phyloP scores from a whole-genome alignment of 2,329 filamentous ascomycete species.

The Juglanconis oblonga region DNA sequence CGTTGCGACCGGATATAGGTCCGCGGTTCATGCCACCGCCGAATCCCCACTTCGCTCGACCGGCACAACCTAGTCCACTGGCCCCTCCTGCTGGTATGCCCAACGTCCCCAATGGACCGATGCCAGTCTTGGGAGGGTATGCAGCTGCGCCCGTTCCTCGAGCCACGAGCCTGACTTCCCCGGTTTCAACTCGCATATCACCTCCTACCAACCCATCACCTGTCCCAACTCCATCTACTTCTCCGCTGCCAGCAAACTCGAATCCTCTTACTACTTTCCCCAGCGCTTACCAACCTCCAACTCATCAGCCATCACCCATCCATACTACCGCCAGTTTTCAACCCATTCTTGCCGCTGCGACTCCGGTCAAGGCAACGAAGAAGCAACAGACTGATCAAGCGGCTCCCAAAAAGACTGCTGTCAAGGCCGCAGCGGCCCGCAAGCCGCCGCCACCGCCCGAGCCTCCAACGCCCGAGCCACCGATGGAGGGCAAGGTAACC shows the following conservation, averaged over 20 bases:
- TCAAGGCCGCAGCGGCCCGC: slow-evolving; percentile 15
- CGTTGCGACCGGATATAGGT: slow-evolving; percentile 15
- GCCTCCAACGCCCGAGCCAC: slow-evolving; percentile 26
- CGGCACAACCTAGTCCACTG: slow-evolving; percentile 20
- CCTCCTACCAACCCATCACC: slow-evolving; percentile 22
- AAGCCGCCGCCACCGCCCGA: slow-evolving; percentile 26
- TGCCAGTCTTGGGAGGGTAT: slow-evolving; percentile 26
- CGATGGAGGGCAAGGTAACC: slow-evolving; percentile 48
- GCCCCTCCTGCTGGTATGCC: slow-evolving; percentile 24
- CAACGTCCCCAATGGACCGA: slow-evolving; percentile 23
- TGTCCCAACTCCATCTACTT: background rate
- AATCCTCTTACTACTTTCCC: background rate
- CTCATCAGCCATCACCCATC: slow-evolving; percentile 1
- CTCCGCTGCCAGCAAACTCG: background rate
- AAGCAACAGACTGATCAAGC: slow-evolving; percentile 14
- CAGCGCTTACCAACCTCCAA: background rate
- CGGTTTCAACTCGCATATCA: slow-evolving; percentile 23
- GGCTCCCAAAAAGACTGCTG: slow-evolving; percentile 2
- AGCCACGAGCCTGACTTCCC: slow-evolving; percentile 27
- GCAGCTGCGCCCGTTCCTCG: slow-evolving; percentile 18
- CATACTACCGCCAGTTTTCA: slow-evolving; percentile 17
- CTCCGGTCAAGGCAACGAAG: slow-evolving; percentile 6
- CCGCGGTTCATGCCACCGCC: slow-evolving; percentile 19
- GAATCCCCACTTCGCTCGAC: slow-evolving; percentile 15
- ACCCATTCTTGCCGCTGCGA: slow-evolving; percentile 3